Base-by-base conservation (phyloP, 2,329 filamentous ascomycete genomes). In the Pseudopyrenochaeta lycopersici region DNA sequence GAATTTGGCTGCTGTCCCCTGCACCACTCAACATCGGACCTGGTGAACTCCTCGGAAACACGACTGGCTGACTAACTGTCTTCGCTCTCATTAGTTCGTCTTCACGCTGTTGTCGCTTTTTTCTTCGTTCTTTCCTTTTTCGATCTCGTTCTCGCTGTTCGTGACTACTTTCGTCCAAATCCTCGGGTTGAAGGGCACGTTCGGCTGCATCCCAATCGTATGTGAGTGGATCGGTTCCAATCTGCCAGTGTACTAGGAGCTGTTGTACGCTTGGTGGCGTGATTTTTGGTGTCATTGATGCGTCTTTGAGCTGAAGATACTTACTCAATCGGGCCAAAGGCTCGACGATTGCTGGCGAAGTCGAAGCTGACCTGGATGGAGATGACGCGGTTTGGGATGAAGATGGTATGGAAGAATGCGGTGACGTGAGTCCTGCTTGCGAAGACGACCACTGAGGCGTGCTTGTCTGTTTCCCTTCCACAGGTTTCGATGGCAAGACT, bases 201-300 rank as follows among this genome's bases (percentile, higher is more conserved):
- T 74, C 74, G 2, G 65, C 72, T 1, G 71, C 57, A 18, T 71
- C 63, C 76, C 76, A 81, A 45, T 79, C 72, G 56, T 81, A 82
- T 4, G 54, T 56, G 3, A 46, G 56, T 1, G 77, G 77, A 45
- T 80, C 73, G 3, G 60, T 52, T 20, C 75, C 77, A 1, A 66
- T 33, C 7, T 66, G 56, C 80, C 79, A 82, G 49, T 81, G 79
- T 29, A 69, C 61, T 5, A 81, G 68, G 14, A 80, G 56, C 35
- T 72, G 70, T 18, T 59, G 64, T 4, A 80, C 63, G 14, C 63
- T 68, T 12, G 70, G 67, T 1, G 74, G 65, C 0, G 78, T 58
- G 1, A 62, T 35, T 52, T 60, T 30, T 50, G 52, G 21, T 54
- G 42, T 32, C 2, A 40, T n/a, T 9, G 45, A 36, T n/a, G 61